Base-by-base conservation (phyloP, 306 rosid species). In the Begonia fuchsioides region DNA sequence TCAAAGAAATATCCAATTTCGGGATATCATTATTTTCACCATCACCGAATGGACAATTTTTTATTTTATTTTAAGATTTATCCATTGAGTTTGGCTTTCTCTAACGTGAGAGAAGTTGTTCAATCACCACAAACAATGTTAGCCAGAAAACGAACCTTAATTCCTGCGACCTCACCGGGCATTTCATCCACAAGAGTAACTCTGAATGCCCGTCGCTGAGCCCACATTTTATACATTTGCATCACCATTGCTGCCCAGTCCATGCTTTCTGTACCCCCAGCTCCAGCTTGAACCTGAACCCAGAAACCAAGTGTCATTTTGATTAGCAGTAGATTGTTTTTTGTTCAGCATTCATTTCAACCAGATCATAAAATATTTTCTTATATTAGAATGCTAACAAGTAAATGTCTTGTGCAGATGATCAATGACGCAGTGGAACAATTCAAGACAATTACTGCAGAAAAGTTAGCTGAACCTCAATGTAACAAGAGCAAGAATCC, bases 251-350 rank as follows among this genome's bases (percentile, higher is more conserved):
- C 68, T 54, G 95, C 95, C 98, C 98, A 90, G 69, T 90, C 98
- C 86, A 81, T 85, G 70, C 95, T 85, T 77, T 85, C 98, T 32
- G 94, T 90, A 48, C 98, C 98, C 53, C 98, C 98, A 53, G 94
- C 98, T 52, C 98, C 98, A 58, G 94, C 80, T 69, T 90, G 98
- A 53, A 90, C 94, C 98, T 90, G 63, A 20, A 52, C 44, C 12
- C 52, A n/a, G 32, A 15, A 12, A 61, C 40, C 55, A 59, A 72
- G 16, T 9, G 32, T 44, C 54, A 52, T 35, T 43, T 49, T 62
- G 38, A 44, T 54, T 12, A 53, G 58, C 45, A 26, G 35, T 4
- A 26, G 35, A 26, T 4, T 26, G 35, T 26, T 26, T 8, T 8
- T 26, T 26, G 3, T 26, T 26, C 35, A 26, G 35, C 35, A 26